phyloP scores from a whole-genome alignment of 2,329 filamentous ascomycete species.

The Colletotrichum paranaense region DNA sequence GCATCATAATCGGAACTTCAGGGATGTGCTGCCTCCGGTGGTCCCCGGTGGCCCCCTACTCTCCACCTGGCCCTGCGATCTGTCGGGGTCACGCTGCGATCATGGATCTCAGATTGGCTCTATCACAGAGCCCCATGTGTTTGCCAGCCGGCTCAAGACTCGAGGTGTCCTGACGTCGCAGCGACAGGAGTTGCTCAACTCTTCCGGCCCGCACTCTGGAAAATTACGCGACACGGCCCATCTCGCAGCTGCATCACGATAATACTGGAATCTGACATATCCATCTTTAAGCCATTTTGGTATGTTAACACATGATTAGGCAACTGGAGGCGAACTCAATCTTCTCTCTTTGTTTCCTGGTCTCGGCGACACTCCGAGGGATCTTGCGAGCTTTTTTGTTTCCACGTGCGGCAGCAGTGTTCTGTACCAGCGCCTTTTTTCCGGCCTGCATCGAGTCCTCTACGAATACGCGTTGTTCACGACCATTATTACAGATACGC shows the following conservation, averaged over 20 bases:
- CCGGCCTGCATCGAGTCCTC: neutral
- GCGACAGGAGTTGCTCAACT: neutral
- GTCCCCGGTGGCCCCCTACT: conserved; percentile 22
- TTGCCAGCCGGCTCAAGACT: neutral
- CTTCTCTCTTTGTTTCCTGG: neutral
- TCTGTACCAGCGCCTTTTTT: neutral
- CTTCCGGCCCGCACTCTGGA: neutral
- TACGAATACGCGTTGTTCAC: neutral
- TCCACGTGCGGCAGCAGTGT: neutral
- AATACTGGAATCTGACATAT: conserved; percentile 11
- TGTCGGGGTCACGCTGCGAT: conserved; percentile 17
- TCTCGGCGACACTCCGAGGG: conserved; percentile 11
- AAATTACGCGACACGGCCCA: conserved; percentile 9
- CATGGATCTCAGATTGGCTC: conserved; percentile 32
- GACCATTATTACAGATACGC: neutral
- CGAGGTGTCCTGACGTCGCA: neutral
- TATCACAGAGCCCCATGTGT: conserved; percentile 2
- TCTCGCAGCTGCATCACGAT: conserved; percentile 24
- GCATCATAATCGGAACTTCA: conserved; percentile 18
- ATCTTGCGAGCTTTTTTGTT: neutral
- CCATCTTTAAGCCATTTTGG: neutral
- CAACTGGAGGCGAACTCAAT: conserved; percentile 15
- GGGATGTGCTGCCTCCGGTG: conserved; percentile 17
- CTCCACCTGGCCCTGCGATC: conserved; percentile 23
- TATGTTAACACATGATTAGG: neutral